phyloP scores from a whole-genome alignment of 768 basidiomycete genomes.

The Cubamyces sp. region DNA sequence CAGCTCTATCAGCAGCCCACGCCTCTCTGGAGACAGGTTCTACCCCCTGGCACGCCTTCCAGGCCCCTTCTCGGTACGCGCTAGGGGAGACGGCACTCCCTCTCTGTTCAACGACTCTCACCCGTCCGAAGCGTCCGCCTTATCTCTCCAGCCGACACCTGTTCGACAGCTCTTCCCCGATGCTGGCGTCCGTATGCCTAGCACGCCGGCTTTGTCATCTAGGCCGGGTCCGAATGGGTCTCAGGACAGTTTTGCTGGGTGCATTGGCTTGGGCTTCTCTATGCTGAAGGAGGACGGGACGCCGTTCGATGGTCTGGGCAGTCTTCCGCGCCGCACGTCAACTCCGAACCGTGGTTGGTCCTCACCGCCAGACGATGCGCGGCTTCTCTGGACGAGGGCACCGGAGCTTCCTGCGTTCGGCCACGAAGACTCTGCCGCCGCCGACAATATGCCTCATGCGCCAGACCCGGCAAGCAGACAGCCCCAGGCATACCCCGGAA shows the following conservation, averaged over 20 bases:
- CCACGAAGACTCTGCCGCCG: not conserved
- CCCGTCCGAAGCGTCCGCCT: not conserved
- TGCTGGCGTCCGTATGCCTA: not conserved
- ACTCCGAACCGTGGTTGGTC: not conserved
- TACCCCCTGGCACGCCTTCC: constrained; percentile 1
- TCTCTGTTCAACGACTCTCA: constrained; percentile 8
- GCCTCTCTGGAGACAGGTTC: not conserved
- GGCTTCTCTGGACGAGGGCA: not conserved
- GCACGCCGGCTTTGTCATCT: not conserved
- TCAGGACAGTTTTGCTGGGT: not conserved
- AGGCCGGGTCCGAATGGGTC: not conserved
- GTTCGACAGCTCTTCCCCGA: not conserved
- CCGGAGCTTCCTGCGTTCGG: not conserved
- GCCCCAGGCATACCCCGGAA: no score
- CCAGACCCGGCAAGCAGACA: no score
- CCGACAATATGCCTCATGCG: no score
- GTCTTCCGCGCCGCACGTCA: constrained; percentile 10
- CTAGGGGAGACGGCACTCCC: constrained; percentile 3
- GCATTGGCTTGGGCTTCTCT: constrained; percentile 14
- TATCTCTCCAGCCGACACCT: not conserved
- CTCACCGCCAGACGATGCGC: not conserved
- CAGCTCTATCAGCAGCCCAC: not conserved
- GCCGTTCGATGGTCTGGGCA: constrained; percentile 25
- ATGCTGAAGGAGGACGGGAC: constrained; percentile 24
- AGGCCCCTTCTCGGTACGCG: constrained; percentile 1